A percentile compares a stretch with the other conserved stretches of the same genome.
These are phyloP conservation scores for Talaromyces liani DNA, from an alignment of 495 filamentous ascomycete genomes.

Conservation along the genomic window DNA sequence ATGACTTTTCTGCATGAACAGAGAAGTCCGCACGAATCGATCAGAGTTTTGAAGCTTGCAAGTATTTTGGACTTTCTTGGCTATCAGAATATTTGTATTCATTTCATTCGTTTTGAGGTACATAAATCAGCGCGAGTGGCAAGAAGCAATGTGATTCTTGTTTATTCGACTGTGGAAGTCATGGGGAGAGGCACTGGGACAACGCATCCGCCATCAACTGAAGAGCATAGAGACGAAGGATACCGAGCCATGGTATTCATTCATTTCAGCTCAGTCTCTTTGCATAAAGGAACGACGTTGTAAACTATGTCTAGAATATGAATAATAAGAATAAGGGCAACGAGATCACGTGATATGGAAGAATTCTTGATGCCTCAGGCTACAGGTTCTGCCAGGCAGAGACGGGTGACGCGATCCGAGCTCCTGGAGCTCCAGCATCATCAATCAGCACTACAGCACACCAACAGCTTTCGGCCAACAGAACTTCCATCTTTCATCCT, in stretches of 20 bases:
- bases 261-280: too few relatives aligned
- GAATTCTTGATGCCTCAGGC: neutral
- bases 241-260: too few relatives aligned
- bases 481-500: neutral
- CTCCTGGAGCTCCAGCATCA: constrained; percentile 1
- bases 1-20: neutral
- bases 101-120: too few relatives aligned
- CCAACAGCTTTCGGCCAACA: neutral
- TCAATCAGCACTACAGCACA: neutral
- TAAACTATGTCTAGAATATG: neutral
- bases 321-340: neutral
- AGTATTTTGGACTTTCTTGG: neutral
- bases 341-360: neutral
- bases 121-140: too few relatives aligned
- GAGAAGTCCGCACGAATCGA: neutral
- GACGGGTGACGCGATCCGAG: constrained; percentile 3
- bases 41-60: neutral
- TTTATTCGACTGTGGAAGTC: too few relatives aligned
- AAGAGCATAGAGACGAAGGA: too few relatives aligned
- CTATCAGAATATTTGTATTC: neutral
- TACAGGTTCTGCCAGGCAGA: neutral
- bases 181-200: too few relatives aligned
- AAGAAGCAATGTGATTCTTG: too few relatives aligned
- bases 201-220: too few relatives aligned
- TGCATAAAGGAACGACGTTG: neutral